Conservation (phyloP, 768 basidiomycete genomes). For the Pleurotus giganteus region DNA sequence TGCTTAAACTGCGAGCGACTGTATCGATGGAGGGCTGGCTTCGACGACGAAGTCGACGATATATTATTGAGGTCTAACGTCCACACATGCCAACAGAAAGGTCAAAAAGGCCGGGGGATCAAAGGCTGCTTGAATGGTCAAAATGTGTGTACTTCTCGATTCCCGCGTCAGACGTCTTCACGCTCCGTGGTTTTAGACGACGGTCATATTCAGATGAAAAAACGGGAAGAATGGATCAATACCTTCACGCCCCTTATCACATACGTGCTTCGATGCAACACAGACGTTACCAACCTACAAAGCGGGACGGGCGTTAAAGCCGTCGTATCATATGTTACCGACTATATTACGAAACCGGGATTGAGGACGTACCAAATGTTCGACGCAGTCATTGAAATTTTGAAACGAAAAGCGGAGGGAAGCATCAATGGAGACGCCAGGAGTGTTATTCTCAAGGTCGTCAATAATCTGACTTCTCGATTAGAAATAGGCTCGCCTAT, state of each 20-base stretch:
- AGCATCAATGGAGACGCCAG: constrained; percentile 10
- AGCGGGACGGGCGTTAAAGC: constrained; percentile 35
- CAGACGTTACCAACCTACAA: constrained; percentile 29
- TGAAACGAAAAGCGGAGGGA: constrained; percentile 19
- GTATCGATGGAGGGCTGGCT: constrained; percentile 18
- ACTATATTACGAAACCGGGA: constrained; percentile 33
- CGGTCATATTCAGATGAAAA: constrained; percentile 26
- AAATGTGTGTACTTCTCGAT: constrained; percentile 27
- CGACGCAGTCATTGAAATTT: constrained; percentile 17
- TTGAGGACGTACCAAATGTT: constrained; percentile 32
- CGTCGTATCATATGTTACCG: constrained; percentile 30
- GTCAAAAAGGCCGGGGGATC: neutral
- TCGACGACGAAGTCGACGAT: constrained; percentile 21
- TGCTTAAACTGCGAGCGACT: constrained; percentile 8
- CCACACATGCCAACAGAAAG: constrained; percentile 19
- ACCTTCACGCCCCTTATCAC: constrained; percentile 24
- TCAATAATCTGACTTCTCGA: constrained; percentile 25
- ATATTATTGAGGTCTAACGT: constrained; percentile 25
- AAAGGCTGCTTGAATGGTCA: constrained; percentile 24
- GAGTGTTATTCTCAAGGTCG: constrained; percentile 22
- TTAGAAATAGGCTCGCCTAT: constrained; percentile 28
- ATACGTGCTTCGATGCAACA: constrained; percentile 31
- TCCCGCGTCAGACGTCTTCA: constrained; percentile 25
- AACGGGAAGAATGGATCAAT: constrained; percentile 31
- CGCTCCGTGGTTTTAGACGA: constrained; percentile 19